Evolutionary conservation across 345 rosid species (phyloP).

Genomic region (Brassica rapa): DNA sequence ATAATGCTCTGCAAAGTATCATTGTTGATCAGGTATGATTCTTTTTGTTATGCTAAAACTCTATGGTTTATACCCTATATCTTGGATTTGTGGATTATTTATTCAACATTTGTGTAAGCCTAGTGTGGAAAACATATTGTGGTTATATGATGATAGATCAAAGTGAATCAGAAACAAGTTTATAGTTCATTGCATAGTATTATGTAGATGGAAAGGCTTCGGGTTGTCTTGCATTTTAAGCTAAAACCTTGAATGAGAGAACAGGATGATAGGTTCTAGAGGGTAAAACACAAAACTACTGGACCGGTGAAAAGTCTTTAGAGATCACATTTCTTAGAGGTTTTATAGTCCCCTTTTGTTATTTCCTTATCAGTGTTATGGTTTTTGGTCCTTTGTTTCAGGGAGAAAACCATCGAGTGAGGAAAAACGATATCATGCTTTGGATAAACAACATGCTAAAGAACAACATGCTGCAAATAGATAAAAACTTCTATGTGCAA

Average conservation of each 20-base stretch:
- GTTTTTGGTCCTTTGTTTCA: constrained; percentile 38
- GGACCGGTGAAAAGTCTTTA: background rate
- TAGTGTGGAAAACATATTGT: background rate
- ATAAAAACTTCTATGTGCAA: constrained; percentile 61
- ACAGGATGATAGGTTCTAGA: background rate
- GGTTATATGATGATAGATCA: background rate
- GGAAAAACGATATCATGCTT: constrained; percentile 41
- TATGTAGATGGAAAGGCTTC: background rate
- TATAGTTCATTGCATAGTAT: background rate
- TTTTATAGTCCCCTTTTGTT: background rate
- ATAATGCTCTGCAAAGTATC: constrained; percentile 50
- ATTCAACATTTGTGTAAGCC: background rate
- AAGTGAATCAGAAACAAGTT: background rate
- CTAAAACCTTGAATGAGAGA: background rate
- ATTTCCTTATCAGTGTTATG: background rate
- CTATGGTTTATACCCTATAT: background rate
- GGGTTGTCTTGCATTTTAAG: background rate
- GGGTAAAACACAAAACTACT: constrained; percentile 1
- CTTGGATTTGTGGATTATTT: background rate
- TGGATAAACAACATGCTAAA: constrained; percentile 62
- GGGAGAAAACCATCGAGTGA: constrained; percentile 44
- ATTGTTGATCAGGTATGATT: constrained; percentile 59
- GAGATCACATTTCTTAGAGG: background rate
- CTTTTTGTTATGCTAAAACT: constrained; percentile 2
- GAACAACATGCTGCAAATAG: constrained; percentile 57